Evolutionary conservation across 371 early-diverging fungal species (phyloP).

Genomic region (Saksenaea oblongispora): DNA sequence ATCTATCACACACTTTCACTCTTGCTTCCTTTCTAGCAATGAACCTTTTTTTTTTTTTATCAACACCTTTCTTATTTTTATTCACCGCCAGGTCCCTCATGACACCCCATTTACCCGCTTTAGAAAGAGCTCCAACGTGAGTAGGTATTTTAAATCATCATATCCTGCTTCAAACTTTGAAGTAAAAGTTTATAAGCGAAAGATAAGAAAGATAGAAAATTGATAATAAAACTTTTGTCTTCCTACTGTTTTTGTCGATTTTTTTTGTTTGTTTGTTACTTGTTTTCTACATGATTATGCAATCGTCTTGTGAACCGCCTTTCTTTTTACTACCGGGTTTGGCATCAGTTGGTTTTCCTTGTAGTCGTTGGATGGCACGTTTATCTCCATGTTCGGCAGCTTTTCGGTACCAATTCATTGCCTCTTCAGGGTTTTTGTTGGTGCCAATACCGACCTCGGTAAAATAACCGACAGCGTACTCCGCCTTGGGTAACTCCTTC

Average conservation of each 20-base stretch:
- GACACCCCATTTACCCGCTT: too few species aligned
- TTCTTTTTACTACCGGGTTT: constrained; percentile 38
- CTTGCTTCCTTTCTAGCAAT: too few species aligned
- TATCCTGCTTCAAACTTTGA: too few species aligned
- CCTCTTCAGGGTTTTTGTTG: constrained; percentile 64
- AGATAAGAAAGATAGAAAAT: neutral
- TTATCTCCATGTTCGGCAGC: constrained; percentile 84
- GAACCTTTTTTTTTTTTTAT: too few species aligned
- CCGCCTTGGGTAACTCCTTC: constrained; percentile 83
- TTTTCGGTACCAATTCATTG: constrained; percentile 80
- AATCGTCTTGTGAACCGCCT: constrained; percentile 43
- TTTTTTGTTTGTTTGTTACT: constrained; percentile 6
- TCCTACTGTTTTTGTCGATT: neutral
- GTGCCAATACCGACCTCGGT: constrained; percentile 83
- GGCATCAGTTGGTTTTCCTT: constrained; percentile 41
- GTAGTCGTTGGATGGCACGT: constrained; percentile 68
- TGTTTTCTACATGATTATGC: constrained; percentile 45
- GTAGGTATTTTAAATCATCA: too few species aligned
- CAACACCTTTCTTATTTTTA: too few species aligned
- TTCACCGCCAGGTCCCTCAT: too few species aligned
- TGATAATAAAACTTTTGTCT: neutral
- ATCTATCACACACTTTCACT: too few species aligned
- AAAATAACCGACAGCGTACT: constrained; percentile 88
- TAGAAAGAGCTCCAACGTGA: too few species aligned
- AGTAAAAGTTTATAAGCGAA: too few species aligned